These are phyloP conservation scores for Simplicillium aogashimaense DNA, from an alignment of 2,329 filamentous ascomycete species.

Conservation along the genomic window DNA sequence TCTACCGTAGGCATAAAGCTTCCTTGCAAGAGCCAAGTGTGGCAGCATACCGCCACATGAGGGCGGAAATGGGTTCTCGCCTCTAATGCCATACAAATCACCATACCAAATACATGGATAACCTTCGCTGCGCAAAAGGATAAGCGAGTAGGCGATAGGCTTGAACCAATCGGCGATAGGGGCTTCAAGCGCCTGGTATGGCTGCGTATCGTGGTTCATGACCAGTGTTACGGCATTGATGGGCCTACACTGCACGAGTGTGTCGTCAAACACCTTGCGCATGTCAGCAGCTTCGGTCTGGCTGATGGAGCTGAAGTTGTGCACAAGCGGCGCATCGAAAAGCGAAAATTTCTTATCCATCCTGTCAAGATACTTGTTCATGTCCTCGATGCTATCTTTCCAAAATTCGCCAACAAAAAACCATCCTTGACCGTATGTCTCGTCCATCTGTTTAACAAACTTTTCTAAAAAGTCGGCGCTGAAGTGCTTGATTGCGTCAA, in stretches of 20 bases:
- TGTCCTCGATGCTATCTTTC: constrained; percentile 25
- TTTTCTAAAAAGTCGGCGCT: constrained; percentile 54
- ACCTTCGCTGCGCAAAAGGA: constrained; percentile 53
- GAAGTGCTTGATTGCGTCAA: constrained; percentile 67
- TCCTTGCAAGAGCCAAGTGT: constrained; percentile 49
- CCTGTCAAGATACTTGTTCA: constrained; percentile 16
- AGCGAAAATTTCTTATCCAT: constrained; percentile 50
- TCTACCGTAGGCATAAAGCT: constrained; percentile 56
- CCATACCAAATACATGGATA: constrained; percentile 63
- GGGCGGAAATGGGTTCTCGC: constrained; percentile 34
- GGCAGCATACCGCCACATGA: constrained; percentile 45
- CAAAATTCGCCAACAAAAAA: constrained; percentile 29
- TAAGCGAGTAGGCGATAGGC: constrained; percentile 60
- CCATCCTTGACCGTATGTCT: constrained; percentile 25
- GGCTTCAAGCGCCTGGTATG: constrained; percentile 32
- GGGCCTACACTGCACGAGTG: constrained; percentile 37
- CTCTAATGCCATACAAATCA: constrained; percentile 54
- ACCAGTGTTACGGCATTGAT: constrained; percentile 46
- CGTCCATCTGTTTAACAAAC: constrained; percentile 50
- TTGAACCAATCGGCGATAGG: constrained; percentile 59
- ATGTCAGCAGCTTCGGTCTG: constrained; percentile 48
- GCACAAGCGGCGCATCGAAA: constrained; percentile 60
- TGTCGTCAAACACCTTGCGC: constrained; percentile 50
- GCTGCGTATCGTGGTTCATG: constrained; percentile 60
- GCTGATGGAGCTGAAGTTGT: constrained; percentile 55